phyloP scores from a whole-genome alignment of 768 basidiomycete species.

The Lentinula lateritia region DNA sequence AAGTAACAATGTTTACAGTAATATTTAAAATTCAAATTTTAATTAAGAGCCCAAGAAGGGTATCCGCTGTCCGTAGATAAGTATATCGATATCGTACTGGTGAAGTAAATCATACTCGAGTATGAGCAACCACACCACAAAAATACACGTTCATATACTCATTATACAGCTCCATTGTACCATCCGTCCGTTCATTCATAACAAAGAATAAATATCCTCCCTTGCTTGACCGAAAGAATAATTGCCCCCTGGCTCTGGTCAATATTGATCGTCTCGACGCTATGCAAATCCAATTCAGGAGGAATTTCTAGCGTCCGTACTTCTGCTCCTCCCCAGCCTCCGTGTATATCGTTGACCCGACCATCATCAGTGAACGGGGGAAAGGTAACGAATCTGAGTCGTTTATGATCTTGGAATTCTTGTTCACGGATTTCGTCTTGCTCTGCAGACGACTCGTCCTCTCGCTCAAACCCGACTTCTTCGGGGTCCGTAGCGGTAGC shows the following conservation, averaged over 20 bases:
- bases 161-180: not conserved
- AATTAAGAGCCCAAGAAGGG: not conserved
- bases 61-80: conserved; percentile 17
- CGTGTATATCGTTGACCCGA: conserved; percentile 15
- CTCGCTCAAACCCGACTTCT: conserved; percentile 14
- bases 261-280: conserved; percentile 72
- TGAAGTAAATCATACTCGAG: not conserved
- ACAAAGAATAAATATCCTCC: conserved; percentile 69
- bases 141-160: not conserved
- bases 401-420: conserved; percentile 35
- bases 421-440: conserved; percentile 1
- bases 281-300: conserved; percentile 55
- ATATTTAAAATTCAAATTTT: no score
- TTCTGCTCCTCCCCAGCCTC: conserved; percentile 26
- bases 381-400: conserved; percentile 67
- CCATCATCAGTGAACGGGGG: conserved; percentile 43
- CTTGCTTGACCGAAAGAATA: conserved; percentile 60
- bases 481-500: not conserved
- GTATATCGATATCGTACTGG: conserved; percentile 15
- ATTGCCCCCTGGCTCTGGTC: conserved; percentile 74
- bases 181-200: conserved; percentile 33
- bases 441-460: conserved; percentile 16
- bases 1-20: no score
- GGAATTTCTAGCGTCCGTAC: conserved; percentile 63
- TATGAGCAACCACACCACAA: not conserved